Evolutionary conservation across 768 basidiomycete genomes (phyloP).

Genomic region (Leccinellum luteum): DNA sequence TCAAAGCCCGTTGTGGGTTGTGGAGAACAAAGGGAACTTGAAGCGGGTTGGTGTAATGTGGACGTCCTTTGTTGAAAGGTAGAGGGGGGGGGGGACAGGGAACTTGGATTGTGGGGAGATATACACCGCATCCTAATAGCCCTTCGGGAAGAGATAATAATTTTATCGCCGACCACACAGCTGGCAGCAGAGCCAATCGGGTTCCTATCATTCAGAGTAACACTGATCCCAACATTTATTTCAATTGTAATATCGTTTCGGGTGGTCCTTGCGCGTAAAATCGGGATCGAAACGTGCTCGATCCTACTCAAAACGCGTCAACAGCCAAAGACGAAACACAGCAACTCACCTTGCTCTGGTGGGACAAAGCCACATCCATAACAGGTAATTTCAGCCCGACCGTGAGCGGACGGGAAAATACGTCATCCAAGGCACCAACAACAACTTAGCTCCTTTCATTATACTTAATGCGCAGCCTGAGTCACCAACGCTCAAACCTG

Average conservation of each 20-base stretch:
- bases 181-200: neutral
- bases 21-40: slow-evolving; percentile 22
- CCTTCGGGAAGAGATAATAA: slow-evolving; percentile 3
- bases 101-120: neutral
- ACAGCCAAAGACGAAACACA: neutral
- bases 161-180: slow-evolving; percentile 8
- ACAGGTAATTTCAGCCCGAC: neutral
- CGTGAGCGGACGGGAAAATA: neutral
- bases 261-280: neutral
- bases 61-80: slow-evolving; percentile 7
- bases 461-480: neutral
- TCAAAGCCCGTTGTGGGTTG: slow-evolving; percentile 26
- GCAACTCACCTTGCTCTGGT: neutral
- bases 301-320: neutral
- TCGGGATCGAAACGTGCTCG: neutral
- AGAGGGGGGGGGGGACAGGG: neutral
- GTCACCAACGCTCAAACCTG: neutral
- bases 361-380: slow-evolving; percentile 16
- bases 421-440: neutral
- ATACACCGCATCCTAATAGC: neutral
- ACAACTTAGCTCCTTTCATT: neutral
- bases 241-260: neutral
- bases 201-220: neutral
- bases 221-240: neutral
- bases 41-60: neutral